Evolutionary conservation across 192 early-diverging fungal genomes (phyloP), one percentile per base, ranked within the genome.

Genomic region (Backusella mclennaniae): DNA sequence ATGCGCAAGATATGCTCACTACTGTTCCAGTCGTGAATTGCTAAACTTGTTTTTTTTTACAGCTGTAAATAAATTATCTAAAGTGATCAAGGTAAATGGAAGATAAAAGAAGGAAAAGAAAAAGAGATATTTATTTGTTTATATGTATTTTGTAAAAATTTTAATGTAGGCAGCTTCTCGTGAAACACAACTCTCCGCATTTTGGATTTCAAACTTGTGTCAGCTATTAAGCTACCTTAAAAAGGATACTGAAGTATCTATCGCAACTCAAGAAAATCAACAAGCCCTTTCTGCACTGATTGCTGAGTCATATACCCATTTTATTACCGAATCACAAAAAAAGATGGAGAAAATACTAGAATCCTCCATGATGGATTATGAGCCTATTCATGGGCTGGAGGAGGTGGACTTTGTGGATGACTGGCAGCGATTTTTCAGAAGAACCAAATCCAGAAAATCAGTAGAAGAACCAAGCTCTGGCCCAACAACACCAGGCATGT

Each of bases 171-270:
- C 77, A 19, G 78, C 78, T 35, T 80, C 83, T n/a, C 78, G 88
- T 69, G 90, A 75, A 72, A 23, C 56, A 19, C 76, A 77, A 33
- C 52, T 87, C 29, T 83, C 93, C 26, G 89, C 89, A 3, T 95
- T 91, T 77, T 97, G 96, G 96, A 86, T 96, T 39, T 84, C 95
- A 39, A 97, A 99, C 82, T 84, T 89, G 59, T 90, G 88, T 52
- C 91, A 92, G 39, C 85, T 99, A 17, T 81, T 95, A 1, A 91
- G 93, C 74, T 97, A 93, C 78, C 80, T 99, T 52, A 96, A 96
- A 82, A 90, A 92, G 67, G 97, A 99, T 81, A 74, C 87, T 19
- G 89, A 89, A 9, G 87, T 97, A 44, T 86, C 88, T 17, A 77
- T 86, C 49, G 81, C 88, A 8, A 91, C 94, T 26, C 87, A 81